Evolutionary conservation across 2,329 filamentous ascomycete species (phyloP).

Genomic region (Diaporthe helianthi): DNA sequence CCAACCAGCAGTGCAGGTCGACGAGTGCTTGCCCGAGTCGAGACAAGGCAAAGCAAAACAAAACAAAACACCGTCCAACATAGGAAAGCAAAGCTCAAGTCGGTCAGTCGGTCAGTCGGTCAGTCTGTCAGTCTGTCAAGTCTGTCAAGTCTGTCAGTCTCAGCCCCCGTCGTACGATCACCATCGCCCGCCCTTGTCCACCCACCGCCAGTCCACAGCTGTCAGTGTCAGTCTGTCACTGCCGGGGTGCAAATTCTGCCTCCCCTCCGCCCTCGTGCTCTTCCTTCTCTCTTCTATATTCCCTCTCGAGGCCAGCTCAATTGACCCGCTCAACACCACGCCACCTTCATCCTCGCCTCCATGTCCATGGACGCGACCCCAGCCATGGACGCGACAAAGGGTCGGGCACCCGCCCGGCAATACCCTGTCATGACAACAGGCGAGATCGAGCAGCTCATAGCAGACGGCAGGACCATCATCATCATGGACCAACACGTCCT

Average conservation of each 20-base stretch:
- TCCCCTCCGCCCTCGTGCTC: background rate
- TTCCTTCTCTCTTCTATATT: no score
- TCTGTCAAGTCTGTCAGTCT: background rate
- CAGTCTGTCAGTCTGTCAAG: no score
- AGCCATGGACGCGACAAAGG: slow-evolving; percentile 31
- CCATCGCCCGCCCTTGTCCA: slow-evolving; percentile 4
- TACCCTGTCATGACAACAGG: slow-evolving; percentile 51
- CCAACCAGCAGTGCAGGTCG: background rate
- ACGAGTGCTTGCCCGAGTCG: background rate
- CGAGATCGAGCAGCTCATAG: slow-evolving; percentile 83
- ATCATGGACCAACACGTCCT: slow-evolving; percentile 83
- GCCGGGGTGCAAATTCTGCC: background rate
- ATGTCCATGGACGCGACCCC: background rate
- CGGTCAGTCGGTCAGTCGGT: no score
- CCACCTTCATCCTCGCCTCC: background rate
- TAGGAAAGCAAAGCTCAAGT: background rate
- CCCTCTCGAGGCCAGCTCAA: background rate
- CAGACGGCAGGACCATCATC: slow-evolving; percentile 78
- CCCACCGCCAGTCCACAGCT: slow-evolving; percentile 16
- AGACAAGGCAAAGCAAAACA: background rate
- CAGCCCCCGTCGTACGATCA: slow-evolving; percentile 8
- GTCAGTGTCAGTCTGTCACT: background rate
- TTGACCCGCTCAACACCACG: background rate
- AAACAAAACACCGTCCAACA: no score
- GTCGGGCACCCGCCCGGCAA: slow-evolving; percentile 28